phyloP scores from a whole-genome alignment of 2,329 filamentous ascomycete genomes.

The Cadophora sp. region DNA sequence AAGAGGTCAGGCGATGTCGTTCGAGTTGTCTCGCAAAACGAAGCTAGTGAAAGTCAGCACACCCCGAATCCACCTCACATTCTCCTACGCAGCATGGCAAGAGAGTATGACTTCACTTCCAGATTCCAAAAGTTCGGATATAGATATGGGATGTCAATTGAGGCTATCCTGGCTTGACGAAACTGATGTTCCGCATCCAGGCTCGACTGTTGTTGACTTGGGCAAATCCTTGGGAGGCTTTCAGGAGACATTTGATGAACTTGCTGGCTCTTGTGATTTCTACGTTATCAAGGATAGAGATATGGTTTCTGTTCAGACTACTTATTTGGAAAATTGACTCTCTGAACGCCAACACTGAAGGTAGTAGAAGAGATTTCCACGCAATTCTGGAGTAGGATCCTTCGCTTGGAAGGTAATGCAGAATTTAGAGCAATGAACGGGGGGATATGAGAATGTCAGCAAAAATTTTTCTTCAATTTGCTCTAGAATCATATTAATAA shows the following conservation, averaged over 20 bases:
- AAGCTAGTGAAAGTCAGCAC: neutral
- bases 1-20: neutral
- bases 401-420: too few species aligned
- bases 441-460: too few species aligned
- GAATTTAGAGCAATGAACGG: too few species aligned
- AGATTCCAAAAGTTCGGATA: too few species aligned
- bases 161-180: neutral
- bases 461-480: too few species aligned
- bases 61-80: neutral
- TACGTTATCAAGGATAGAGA: neutral
- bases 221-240: neutral
- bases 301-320: neutral
- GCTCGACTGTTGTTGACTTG: neutral
- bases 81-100: neutral
- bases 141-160: neutral
- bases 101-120: neutral
- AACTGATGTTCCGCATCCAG: neutral
- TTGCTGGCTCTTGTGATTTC: conserved; percentile 8
- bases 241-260: neutral
- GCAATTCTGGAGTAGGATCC: too few species aligned
- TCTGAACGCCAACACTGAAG: too few species aligned
- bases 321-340: neutral
- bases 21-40: neutral
- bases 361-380: too few species aligned
- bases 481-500: too few species aligned